These are phyloP conservation scores for Prunus mira DNA, from an alignment of 306 rosid species.

Conservation along the genomic window DNA sequence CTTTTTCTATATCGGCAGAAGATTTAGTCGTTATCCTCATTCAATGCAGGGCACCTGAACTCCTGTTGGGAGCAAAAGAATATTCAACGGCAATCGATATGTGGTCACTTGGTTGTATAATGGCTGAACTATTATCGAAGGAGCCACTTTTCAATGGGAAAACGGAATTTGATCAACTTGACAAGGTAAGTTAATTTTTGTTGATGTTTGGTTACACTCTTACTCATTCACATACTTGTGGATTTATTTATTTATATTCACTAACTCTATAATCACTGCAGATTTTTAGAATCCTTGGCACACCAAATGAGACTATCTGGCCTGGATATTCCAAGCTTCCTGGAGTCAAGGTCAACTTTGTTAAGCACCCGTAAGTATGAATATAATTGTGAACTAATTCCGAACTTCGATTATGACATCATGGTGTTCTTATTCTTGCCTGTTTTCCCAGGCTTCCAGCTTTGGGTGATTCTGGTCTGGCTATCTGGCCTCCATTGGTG, in stretches of 20 bases:
- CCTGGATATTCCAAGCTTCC: slow-evolving; percentile 93
- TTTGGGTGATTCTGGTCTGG: slow-evolving; percentile 98
- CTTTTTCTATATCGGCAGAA: not conserved
- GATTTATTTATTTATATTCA: not conserved
- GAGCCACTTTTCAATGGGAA: slow-evolving; percentile 91
- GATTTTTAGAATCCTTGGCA: slow-evolving; percentile 88
- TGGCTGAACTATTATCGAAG: slow-evolving; percentile 95
- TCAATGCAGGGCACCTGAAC: slow-evolving; percentile 89
- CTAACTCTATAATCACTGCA: slow-evolving; percentile 27
- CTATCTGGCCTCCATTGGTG: slow-evolving; percentile 95
- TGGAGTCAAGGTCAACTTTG: slow-evolving; percentile 97
- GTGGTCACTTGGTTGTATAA: slow-evolving; percentile 99
- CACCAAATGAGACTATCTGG: slow-evolving; percentile 99
- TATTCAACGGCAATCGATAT: slow-evolving; percentile 95
- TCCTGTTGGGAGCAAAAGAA: slow-evolving; percentile 77
- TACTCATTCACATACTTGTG: not conserved
- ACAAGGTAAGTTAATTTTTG: slow-evolving; percentile 57
- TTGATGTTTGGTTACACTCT: not conserved
- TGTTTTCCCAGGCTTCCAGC: slow-evolving; percentile 99
- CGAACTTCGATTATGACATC: slow-evolving; percentile 28
- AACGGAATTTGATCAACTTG: slow-evolving; percentile 95
- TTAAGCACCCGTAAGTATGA: slow-evolving; percentile 93
- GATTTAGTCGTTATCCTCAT: not conserved
- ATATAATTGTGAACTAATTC: slow-evolving; percentile 24
- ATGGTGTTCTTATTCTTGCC: slow-evolving; percentile 67